Conservation (phyloP, 2,329 filamentous ascomycete genomes). For the Aspergillus spinulosporus region DNA sequence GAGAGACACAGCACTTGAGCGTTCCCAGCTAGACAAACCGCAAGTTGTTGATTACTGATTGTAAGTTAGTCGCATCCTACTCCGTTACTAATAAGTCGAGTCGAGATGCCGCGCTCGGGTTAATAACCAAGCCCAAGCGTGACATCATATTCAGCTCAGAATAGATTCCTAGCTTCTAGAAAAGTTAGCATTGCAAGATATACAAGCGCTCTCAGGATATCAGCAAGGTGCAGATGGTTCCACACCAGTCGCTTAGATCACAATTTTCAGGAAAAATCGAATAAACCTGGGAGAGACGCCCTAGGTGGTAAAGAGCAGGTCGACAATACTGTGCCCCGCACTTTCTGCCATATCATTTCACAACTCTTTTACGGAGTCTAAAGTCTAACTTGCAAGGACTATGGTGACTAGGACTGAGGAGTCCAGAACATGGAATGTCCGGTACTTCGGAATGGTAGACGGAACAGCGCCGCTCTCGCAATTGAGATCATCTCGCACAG, state of each 20-base stretch:
- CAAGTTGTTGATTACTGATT: neutral
- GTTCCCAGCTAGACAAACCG: neutral
- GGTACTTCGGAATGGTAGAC: neutral
- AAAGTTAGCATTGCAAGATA: neutral
- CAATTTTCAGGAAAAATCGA: too few relatives aligned
- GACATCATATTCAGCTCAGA: conserved; percentile 7
- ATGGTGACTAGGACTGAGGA: neutral
- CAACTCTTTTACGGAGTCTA: too few relatives aligned
- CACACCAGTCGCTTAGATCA: too few relatives aligned
- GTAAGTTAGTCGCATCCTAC: neutral
- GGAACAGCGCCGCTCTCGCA: neutral
- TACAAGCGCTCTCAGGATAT: neutral
- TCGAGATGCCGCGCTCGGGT: conserved; percentile 5
- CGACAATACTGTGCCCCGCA: too few relatives aligned
- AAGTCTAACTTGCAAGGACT: too few relatives aligned
- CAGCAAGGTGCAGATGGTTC: too few relatives aligned
- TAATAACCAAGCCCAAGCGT: neutral
- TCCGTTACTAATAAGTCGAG: conserved; percentile 9
- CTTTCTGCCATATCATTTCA: too few relatives aligned
- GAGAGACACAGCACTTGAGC: neutral
- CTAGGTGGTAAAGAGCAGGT: too few relatives aligned
- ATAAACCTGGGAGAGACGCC: too few relatives aligned
- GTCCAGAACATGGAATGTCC: neutral
- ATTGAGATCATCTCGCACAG: conserved; percentile 3
- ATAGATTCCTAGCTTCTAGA: neutral